These are phyloP conservation scores for Psilocybe cubensis DNA, from an alignment of 768 basidiomycete species.

Conservation along the genomic window DNA sequence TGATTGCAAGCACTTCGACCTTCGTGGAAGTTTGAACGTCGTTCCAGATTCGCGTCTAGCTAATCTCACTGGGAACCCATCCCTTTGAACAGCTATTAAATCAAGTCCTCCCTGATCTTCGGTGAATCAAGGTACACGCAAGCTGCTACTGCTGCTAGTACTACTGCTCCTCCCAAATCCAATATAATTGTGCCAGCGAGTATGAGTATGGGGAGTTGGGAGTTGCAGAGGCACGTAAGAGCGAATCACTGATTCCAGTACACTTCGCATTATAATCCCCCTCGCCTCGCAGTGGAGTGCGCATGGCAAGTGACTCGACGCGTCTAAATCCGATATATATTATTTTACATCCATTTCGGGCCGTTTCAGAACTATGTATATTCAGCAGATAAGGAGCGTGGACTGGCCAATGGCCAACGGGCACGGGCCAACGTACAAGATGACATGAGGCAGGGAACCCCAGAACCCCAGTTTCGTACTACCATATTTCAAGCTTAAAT, in stretches of 20 bases:
- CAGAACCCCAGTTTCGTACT: too few species aligned
- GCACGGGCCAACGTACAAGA: background rate
- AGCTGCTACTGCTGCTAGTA: too few species aligned
- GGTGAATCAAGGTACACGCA: background rate
- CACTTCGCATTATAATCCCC: too few species aligned
- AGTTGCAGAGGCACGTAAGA: background rate
- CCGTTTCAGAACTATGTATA: background rate
- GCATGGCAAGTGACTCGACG: background rate
- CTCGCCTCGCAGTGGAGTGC: background rate
- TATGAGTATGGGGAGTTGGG: too few species aligned
- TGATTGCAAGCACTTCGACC: too few species aligned
- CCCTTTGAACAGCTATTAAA: background rate
- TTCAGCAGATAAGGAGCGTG: background rate
- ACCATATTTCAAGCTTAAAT: background rate
- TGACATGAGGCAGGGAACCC: constrained; percentile 9
- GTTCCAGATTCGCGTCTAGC: background rate
- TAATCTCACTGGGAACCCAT: background rate
- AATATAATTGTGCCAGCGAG: too few species aligned
- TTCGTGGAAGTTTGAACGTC: background rate
- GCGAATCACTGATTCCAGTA: too few species aligned
- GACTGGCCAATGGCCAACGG: background rate
- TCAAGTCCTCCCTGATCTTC: background rate
- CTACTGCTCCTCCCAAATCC: too few species aligned
- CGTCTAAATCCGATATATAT: background rate
- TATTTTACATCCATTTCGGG: background rate